Evolutionary conservation across 345 rosid species (phyloP).

Genomic region (Crucihimalaya himalaica): DNA sequence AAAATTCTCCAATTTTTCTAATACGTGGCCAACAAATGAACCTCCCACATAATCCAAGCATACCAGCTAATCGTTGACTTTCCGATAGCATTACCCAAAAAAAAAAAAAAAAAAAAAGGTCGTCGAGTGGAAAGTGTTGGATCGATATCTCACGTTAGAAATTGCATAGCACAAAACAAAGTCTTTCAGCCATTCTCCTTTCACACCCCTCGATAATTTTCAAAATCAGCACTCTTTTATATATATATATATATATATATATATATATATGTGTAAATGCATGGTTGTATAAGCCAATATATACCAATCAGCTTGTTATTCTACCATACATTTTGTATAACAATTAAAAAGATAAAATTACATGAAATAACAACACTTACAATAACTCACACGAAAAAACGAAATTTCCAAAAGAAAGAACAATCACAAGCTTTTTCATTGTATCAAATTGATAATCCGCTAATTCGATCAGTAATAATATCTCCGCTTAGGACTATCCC

Average conservation of each 20-base stretch:
- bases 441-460: background rate
- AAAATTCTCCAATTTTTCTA: no score
- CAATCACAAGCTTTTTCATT: background rate
- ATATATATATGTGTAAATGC: background rate
- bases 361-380: background rate
- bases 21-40: background rate
- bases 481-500: slow-evolving; percentile 25
- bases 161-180: background rate
- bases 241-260: no score
- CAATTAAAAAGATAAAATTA: background rate
- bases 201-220: background rate
- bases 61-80: background rate
- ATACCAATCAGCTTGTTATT: background rate
- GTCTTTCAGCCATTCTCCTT: background rate
- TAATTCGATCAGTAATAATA: slow-evolving; percentile 16
- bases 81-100: background rate
- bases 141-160: background rate
- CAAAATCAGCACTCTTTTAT: background rate
- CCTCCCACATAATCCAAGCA: background rate
- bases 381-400: background rate
- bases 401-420: background rate
- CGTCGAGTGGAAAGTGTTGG: background rate
- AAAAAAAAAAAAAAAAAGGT: background rate
- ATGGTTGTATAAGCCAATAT: background rate
- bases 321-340: background rate